Evolutionary conservation across 2,329 filamentous ascomycete genomes (phyloP).

Genomic region (Ophiostoma perfectum): DNA sequence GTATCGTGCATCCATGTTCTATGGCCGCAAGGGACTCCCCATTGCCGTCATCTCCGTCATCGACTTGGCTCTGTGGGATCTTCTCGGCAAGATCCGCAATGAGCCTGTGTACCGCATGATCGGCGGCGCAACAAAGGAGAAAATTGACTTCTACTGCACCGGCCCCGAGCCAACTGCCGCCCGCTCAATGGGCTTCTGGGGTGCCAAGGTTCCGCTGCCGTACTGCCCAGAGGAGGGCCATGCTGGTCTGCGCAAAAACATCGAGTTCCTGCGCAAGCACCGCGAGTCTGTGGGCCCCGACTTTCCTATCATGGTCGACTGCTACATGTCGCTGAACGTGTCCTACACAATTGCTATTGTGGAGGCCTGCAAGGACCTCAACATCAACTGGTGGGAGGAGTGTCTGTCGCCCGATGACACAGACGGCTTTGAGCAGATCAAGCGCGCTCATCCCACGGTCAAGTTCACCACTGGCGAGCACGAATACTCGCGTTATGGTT

Average conservation of each 20-base stretch:
- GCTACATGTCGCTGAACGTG: slow-evolving; percentile 94
- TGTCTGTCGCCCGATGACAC: slow-evolving; percentile 86
- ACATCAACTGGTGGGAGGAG: slow-evolving; percentile 98
- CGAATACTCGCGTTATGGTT: slow-evolving; percentile 89
- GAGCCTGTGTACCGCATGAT: slow-evolving; percentile 95
- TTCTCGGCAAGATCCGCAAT: slow-evolving; percentile 82
- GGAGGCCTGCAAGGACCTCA: slow-evolving; percentile 72
- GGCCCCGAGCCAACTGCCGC: slow-evolving; percentile 77
- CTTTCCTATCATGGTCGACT: slow-evolving; percentile 91
- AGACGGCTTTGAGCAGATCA: slow-evolving; percentile 83
- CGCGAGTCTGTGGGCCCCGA: slow-evolving; percentile 79
- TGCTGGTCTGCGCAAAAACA: slow-evolving; percentile 77
- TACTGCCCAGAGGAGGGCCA: slow-evolving; percentile 85
- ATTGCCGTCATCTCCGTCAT: slow-evolving; percentile 91
- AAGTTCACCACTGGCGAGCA: slow-evolving; percentile 97
- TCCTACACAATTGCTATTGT: slow-evolving; percentile 88
- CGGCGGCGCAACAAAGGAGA: slow-evolving; percentile 78
- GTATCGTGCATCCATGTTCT: slow-evolving; percentile 95
- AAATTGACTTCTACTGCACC: slow-evolving; percentile 90
- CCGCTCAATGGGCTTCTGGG: slow-evolving; percentile 82
- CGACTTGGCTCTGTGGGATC: slow-evolving; percentile 87
- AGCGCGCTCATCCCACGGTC: slow-evolving; percentile 79
- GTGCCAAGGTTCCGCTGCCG: slow-evolving; percentile 82
- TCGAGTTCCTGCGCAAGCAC: slow-evolving; percentile 81
- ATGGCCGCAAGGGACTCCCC: slow-evolving; percentile 85